Percentiles rank a stretch among this genome's conserved stretches.
Conservation (phyloP, 2,329 filamentous ascomycete species). For the Dactylellina parvicollis region DNA sequence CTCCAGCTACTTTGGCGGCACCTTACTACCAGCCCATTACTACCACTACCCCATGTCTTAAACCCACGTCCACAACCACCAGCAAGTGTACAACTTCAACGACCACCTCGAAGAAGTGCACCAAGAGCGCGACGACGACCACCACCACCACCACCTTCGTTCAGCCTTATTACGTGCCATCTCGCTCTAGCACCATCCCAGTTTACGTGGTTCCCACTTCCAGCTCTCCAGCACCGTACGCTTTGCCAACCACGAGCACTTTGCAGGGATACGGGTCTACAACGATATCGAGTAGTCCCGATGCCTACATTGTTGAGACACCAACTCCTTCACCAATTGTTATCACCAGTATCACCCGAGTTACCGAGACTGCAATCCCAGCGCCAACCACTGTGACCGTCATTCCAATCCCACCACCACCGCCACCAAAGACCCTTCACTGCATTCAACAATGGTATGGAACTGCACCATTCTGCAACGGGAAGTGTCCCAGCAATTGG, state of each 20-base stretch:
- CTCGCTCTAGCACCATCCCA: neutral
- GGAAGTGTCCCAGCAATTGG: conserved; percentile 28
- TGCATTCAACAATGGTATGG: conserved; percentile 32
- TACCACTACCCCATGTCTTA: neutral
- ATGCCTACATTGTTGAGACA: conserved; percentile 4
- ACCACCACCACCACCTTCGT: conserved; percentile 8
- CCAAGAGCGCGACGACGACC: neutral
- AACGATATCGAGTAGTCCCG: neutral
- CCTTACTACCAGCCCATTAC: conserved; percentile 13
- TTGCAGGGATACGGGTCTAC: neutral
- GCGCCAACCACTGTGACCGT: conserved; percentile 26
- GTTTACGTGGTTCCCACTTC: conserved; percentile 1
- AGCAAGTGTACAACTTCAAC: neutral
- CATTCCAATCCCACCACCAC: conserved; percentile 27
- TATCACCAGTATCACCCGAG: conserved; percentile 1
- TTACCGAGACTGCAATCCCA: conserved; percentile 7
- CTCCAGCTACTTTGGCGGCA: conserved; percentile 25
- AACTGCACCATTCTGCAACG: conserved; percentile 39
- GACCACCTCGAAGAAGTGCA: neutral
- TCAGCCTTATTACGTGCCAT: conserved; percentile 3
- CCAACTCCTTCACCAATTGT: conserved; percentile 3
- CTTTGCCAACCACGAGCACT: neutral
- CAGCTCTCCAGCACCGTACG: neutral
- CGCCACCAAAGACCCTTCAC: conserved; percentile 15
- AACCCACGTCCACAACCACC: neutral